Evolutionary conservation across 805 yeast genomes (phyloP), one percentile per base, ranked within the genome.

Genomic region (Torulaspora gathmanii): DNA sequence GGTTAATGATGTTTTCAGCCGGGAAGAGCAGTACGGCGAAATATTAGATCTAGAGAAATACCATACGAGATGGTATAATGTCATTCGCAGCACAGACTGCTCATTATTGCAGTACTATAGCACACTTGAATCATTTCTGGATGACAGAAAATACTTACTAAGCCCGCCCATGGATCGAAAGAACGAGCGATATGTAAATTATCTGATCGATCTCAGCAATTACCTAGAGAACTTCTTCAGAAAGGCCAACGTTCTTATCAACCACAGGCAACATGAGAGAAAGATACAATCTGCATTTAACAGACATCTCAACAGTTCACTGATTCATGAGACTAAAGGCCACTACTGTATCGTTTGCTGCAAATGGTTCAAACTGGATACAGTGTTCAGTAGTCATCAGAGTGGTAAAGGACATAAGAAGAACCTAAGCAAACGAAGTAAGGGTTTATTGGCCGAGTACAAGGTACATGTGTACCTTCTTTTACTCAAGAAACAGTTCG

Each of bases 401-500:
- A 48, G 56, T 1, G 95, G 96, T 1, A 86, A 84, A 59, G 82
- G 82, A 54, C 97, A 91, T 60, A 67, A 72, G 45, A 82, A 79
- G 53, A 78, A 78, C 30, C 58, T 54, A 0, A 56, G 49, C 20
- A 57, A 52, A 16, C 53, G 59, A 7, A 54, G 53, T 28, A 46
- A 56, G 2, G 45, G 63, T 6, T 54, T 64, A 5, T 51, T 53
- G 6, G 53, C 63, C n/a, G 81, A 78, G 50, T 70, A 58, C 50
- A 54, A 65, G 30, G 63, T 80, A 16, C 61, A 58, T 5, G 57
- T 58, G 16, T 53, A 79, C 3, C 61, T 71, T 1, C 50, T 56
- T 5, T 49, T 71, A 0, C 58, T 86, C 4, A 51, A 57, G 2
- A 63, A 68, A 10, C 70, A 70, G 16, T 65, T 80, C 11, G 60